Conservation (phyloP, 345 rosid genomes). For the Gossypium longicalyx region DNA sequence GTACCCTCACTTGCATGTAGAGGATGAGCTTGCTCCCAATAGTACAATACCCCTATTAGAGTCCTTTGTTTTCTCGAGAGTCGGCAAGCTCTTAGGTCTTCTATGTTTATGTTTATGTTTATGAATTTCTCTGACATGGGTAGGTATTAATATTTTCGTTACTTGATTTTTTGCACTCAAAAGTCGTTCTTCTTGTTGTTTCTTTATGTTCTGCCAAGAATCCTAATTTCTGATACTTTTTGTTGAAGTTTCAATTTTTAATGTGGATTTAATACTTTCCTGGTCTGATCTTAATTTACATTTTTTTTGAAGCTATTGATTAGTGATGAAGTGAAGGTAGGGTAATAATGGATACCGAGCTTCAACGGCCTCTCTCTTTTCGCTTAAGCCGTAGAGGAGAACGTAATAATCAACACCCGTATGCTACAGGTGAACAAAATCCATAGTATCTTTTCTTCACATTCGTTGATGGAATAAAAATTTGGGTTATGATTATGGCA, state of each 20-base stretch:
- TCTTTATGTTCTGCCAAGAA: background rate
- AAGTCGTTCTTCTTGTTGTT: background rate
- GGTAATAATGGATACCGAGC: slow-evolving; percentile 1
- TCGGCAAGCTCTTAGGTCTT: background rate
- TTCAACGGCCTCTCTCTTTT: slow-evolving; percentile 49
- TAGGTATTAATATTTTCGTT: background rate
- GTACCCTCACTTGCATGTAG: background rate
- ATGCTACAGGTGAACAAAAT: slow-evolving; percentile 36
- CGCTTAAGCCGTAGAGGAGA: slow-evolving; percentile 64
- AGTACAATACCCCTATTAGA: background rate
- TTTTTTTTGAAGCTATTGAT: background rate
- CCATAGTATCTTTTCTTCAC: background rate
- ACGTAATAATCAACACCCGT: slow-evolving; percentile 33
- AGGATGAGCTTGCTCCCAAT: background rate
- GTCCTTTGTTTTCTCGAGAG: background rate
- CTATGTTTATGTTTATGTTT: background rate
- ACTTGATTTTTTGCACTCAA: background rate
- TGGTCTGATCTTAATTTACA: background rate
- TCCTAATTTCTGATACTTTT: background rate
- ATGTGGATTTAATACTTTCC: background rate
- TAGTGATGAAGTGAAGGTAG: slow-evolving; percentile 5
- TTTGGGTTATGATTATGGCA: background rate
- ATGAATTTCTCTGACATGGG: slow-evolving; percentile 2
- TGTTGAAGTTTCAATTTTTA: background rate
- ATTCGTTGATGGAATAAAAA: background rate